Evolutionary conservation across 352 stramenopile species (phyloP).

Genomic region (Saprolegnia diclina): DNA sequence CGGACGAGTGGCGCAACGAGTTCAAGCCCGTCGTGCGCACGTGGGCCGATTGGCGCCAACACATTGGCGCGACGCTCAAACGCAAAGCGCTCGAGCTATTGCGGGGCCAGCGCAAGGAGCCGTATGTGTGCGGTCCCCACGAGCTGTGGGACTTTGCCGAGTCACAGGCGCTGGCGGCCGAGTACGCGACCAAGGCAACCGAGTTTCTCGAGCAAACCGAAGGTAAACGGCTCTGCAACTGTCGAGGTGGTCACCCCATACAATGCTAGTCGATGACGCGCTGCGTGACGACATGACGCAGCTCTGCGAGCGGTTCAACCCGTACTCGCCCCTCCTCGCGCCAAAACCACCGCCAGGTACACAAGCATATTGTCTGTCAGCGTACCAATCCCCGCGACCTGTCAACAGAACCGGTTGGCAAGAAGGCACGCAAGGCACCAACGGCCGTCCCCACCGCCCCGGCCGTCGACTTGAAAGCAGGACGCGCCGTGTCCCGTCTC

Average conservation of each 20-base stretch:
- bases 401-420: too few relatives aligned
- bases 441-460: too few relatives aligned
- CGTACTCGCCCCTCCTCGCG: background rate
- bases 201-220: background rate
- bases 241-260: background rate
- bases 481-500: background rate
- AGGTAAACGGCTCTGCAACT: background rate
- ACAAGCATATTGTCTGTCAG: background rate
- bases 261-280: background rate
- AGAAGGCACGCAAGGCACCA: too few relatives aligned
- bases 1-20: background rate
- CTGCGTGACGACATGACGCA: background rate
- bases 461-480: background rate
- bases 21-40: background rate
- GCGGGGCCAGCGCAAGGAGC: background rate
- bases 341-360: background rate
- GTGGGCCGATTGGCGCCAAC: background rate
- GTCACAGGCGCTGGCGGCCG: conserved; percentile 30
- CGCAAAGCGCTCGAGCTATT: background rate
- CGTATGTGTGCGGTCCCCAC: conserved; percentile 10
- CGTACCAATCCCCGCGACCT: too few relatives aligned
- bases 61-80: background rate
- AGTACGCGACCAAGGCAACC: background rate
- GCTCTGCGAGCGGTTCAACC: background rate
- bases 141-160: conserved; percentile 38